Evolutionary conservation across 2,329 filamentous ascomycete species (phyloP), one percentile per base, ranked within the genome.

Genomic region (Colletotrichum chrysophilum): DNA sequence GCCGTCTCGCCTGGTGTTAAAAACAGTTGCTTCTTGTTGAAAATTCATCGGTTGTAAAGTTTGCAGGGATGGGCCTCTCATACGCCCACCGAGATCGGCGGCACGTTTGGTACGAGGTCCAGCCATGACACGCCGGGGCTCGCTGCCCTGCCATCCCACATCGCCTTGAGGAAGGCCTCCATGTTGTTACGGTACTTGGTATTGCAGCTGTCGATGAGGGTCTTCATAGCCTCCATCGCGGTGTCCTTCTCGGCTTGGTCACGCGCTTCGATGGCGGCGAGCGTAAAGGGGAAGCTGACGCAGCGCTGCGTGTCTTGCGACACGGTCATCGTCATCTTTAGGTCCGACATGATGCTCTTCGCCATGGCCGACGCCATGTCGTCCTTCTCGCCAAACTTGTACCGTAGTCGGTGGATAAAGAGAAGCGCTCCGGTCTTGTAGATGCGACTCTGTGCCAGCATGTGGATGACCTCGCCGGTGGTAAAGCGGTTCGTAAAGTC

Each of bases 401-500:
- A 69, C 13, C 77, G 74, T 4, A 83, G 71, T 2, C 80, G 75
- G 55, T 81, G 79, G 0, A 80, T 66, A 9, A 82, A 70, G 8
- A 83, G 76, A 6, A 81, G 72, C 8, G 76, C 77, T 3, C 78
- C 78, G 5, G 78, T 66, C 5, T 78, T 79, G 71, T 80, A 77
- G 14, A 79, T 78, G 21, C 80, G 78, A 3, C 77, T 79, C 30
- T 83, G 81, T 14, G 80, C 81, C 56, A 81, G 73, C 80, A 83
- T 82, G 62, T 81, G 81, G 0, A 79, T 74, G 3, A 81, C 75
- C 32, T 82, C 81, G 12, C 66, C 60, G 1, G 79, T 58, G 5
- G 77, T 77, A 21, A 78, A 81, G 5, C 58, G 55, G 1, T 30
- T 71, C 9, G 62, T 73, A 60, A 82, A 80, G 55, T 71, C 78